A percentile compares a stretch with the other conserved stretches of the same genome.
phyloP scores from a whole-genome alignment of 768 basidiomycete species.

The Podaxis pistillaris region DNA sequence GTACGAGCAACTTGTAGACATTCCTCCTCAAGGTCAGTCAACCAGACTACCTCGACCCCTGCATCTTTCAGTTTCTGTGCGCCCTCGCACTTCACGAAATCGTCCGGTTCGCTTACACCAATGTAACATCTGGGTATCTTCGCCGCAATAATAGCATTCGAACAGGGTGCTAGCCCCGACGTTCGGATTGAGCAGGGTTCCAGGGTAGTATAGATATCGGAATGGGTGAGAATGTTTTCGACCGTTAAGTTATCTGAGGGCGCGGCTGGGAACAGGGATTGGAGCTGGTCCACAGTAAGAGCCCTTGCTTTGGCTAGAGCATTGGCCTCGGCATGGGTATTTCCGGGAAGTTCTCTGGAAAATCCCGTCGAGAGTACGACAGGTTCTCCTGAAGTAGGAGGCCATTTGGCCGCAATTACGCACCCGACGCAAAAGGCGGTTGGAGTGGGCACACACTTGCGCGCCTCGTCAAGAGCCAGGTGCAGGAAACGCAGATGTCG shows the following conservation, averaged over 20 bases:
- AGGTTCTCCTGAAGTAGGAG: constrained; percentile 34
- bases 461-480: constrained; percentile 69
- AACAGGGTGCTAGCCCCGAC: constrained; percentile 84
- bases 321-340: constrained; percentile 97
- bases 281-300: constrained; percentile 44
- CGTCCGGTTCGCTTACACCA: constrained; percentile 87
- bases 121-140: constrained; percentile 76
- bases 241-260: constrained; percentile 30
- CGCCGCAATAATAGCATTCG: constrained; percentile 75
- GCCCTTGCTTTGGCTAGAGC: constrained; percentile 69
- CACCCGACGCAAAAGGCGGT: constrained; percentile 94
- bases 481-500: constrained; percentile 46
- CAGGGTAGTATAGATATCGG: constrained; percentile 91
- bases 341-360: constrained; percentile 89
- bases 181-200: constrained; percentile 93
- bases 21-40: constrained; percentile 70
- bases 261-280: constrained; percentile 38
- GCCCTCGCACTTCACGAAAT: constrained; percentile 94
- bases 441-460: constrained; percentile 62
- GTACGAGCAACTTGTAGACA: constrained; percentile 80
- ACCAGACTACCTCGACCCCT: constrained; percentile 75
- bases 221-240: constrained; percentile 50
- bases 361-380: constrained; percentile 75
- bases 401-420: constrained; percentile 55
- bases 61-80: constrained; percentile 66